Evolutionary conservation across 208 protist species (phyloP), one percentile per base, ranked within the genome.

Genomic region (Acanthamoeba culbertsoni): DNA sequence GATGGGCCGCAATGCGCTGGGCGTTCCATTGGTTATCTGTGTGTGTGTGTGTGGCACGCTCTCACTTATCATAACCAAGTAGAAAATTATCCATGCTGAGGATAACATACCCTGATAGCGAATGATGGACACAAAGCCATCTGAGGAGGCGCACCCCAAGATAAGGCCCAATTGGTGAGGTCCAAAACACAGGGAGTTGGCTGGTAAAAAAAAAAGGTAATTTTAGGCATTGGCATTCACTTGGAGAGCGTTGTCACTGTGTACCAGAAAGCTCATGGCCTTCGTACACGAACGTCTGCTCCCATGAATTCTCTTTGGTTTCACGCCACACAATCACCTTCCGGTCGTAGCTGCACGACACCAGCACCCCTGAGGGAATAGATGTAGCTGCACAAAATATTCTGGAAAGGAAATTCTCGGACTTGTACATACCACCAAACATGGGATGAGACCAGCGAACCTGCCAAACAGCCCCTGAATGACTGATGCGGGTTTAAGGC

Each of bases 401-500:
- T 59, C 51, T 59, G 16, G 51, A 59, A n/a, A 59, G 51, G 51
- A 59, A 59, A n/a, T n/a, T n/a, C n/a, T n/a, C n/a, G n/a, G n/a
- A n/a, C n/a, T n/a, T 18, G 48, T 6, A 6, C 59, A 33, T 68
- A 73, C 63, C 63, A 33, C 63, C 63, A 37, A 99, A 99, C 93
- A 98, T 97, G n/a, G 99, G 99, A 89, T 99, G 98, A 0, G 98
- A 98, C 99, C 99, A 99, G 33, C 97, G 96, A 2, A 99, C 98
- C 96, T 98, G 98, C 99, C 99, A 99, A 48, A 99, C 99, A 23
- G 98, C 98, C n/a, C 99, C 99, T 55, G 98, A 96, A 86, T 99
- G 99, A 18, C 98, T 98, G 51, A 20, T 26, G 40, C 28, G 51
- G n/a, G 84, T 10, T 12, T 7, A 33, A 68, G 20, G 28, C 59